Evolutionary conservation across 495 filamentous ascomycete genomes (phyloP), one percentile per base, ranked within the genome.

Genomic region (Aspergillus indologenus): DNA sequence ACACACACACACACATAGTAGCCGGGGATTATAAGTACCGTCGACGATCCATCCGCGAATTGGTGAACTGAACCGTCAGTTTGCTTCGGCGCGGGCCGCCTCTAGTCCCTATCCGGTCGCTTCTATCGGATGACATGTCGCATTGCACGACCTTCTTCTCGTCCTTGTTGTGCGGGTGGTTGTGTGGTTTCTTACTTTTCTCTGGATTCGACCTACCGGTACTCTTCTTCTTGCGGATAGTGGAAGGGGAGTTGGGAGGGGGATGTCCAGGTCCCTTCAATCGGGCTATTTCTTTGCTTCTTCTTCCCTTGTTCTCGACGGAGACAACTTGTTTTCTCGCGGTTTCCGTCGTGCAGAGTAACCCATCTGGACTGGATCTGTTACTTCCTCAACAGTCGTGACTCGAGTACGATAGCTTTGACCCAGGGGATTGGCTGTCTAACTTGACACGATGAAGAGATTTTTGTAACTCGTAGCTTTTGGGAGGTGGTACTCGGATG

Each of bases 41-140:
- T 14, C 34, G 34, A 40, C 12, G 34, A 40, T 40, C 34, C 34
- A 40, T 40, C 34, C 34, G 34, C 34, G 34, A 7, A 40, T 19
- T 26, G 22, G 52, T 54, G 52, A 26, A 54, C 52, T 54, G 40
- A 54, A 54, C 43, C 42, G 53, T 21, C 45, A 56, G 34, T 29
- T 51, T 45, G 43, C 53, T 56, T 56, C 53, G 53, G 53, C 34
- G 53, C 53, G 53, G 53, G 53, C 53, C 53, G 53, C 53, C 45
- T 56, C 48, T 51, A 51, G 48, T 29, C 23, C 23, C 24, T 31
- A 29, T 29, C 23, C 48, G 22, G 24, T 51, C 23, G 23, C 5
- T 40, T 40, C 15, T 15, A 51, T 51, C 29, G 48, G 48, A 51
- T 26, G 45, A 40, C 34, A 40, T 40, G 34, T 40, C 12, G 34